These are phyloP conservation scores for Aspergillus sp. DNA, from an alignment of 2,329 filamentous ascomycete species.

Conservation along the genomic window DNA sequence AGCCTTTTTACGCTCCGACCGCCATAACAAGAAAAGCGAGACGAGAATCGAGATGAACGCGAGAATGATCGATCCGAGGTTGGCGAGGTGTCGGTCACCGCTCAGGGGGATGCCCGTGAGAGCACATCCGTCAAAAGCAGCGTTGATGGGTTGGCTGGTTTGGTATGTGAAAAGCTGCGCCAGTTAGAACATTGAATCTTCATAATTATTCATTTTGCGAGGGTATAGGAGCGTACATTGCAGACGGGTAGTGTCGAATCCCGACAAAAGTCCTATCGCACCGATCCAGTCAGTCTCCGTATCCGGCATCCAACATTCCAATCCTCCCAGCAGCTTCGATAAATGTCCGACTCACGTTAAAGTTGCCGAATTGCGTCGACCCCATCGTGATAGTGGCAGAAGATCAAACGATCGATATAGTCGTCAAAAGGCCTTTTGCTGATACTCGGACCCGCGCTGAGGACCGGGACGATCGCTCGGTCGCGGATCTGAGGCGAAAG, in stretches of 20 bases:
- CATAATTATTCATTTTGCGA: constrained; percentile 1
- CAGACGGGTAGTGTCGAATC: constrained; percentile 77
- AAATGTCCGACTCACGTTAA: constrained; percentile 41
- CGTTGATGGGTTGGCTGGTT: constrained; percentile 51
- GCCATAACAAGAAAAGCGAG: constrained; percentile 62
- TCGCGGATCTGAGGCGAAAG: constrained; percentile 12
- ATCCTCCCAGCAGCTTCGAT: constrained; percentile 3
- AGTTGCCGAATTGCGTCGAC: constrained; percentile 53
- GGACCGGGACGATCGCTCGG: constrained; percentile 17
- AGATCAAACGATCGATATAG: neutral
- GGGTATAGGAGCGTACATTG: constrained; percentile 57
- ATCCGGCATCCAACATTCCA: neutral
- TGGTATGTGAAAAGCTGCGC: constrained; percentile 57
- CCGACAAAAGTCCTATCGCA: constrained; percentile 65
- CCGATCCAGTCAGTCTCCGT: constrained; percentile 1
- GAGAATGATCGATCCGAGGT: constrained; percentile 86
- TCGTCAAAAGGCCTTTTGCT: neutral
- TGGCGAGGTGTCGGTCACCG: constrained; percentile 62
- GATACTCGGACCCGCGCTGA: constrained; percentile 20
- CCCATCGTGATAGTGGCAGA: constrained; percentile 31
- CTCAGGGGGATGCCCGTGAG: constrained; percentile 69
- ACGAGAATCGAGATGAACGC: constrained; percentile 68
- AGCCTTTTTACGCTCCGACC: constrained; percentile 82
- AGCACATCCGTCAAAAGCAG: constrained; percentile 62
- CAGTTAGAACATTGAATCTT: constrained; percentile 11